Evolutionary conservation across 768 basidiomycete genomes (phyloP).

Genomic region (Tephrocybe rancida): DNA sequence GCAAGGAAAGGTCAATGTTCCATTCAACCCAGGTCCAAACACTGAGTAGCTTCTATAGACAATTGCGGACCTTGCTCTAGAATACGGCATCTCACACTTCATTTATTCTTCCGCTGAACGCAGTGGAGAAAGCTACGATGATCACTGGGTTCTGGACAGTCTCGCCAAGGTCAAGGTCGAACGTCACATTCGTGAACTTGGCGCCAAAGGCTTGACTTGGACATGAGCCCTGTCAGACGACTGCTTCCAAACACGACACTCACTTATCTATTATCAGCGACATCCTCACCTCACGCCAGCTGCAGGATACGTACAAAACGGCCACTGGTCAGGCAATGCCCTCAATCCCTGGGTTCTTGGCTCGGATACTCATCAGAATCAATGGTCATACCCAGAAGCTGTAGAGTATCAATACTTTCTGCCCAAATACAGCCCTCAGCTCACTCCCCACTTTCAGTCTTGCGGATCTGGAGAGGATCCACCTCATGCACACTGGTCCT

Average conservation of each 20-base stretch:
- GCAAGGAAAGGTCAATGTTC: constrained; percentile 36
- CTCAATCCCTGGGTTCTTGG: constrained; percentile 28
- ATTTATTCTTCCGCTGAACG: constrained; percentile 41
- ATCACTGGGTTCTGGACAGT: constrained; percentile 24
- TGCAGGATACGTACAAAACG: constrained; percentile 26
- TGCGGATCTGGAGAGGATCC: constrained; percentile 27
- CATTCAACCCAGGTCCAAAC: neutral
- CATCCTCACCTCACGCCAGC: constrained; percentile 27
- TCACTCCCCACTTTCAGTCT: constrained; percentile 20
- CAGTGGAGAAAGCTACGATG: constrained; percentile 36
- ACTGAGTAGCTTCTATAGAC: constrained; percentile 18
- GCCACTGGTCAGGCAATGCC: constrained; percentile 29
- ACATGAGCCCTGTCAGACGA: constrained; percentile 30
- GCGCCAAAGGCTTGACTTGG: constrained; percentile 33
- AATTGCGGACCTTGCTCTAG: constrained; percentile 36
- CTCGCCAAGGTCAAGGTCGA: constrained; percentile 41
- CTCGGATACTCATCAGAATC: constrained; percentile 23
- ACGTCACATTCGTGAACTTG: constrained; percentile 31
- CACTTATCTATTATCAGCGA: constrained; percentile 25
- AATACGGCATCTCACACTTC: constrained; percentile 34
- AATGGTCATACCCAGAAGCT: constrained; percentile 31
- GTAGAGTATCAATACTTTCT: constrained; percentile 29
- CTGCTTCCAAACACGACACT: neutral
- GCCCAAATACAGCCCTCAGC: neutral
- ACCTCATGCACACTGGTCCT: constrained; percentile 16